A percentile compares a stretch with the other conserved stretches of the same genome.
These are phyloP conservation scores for Barnettozyma sp. DNA, from an alignment of 805 yeast species.

Conservation along the genomic window DNA sequence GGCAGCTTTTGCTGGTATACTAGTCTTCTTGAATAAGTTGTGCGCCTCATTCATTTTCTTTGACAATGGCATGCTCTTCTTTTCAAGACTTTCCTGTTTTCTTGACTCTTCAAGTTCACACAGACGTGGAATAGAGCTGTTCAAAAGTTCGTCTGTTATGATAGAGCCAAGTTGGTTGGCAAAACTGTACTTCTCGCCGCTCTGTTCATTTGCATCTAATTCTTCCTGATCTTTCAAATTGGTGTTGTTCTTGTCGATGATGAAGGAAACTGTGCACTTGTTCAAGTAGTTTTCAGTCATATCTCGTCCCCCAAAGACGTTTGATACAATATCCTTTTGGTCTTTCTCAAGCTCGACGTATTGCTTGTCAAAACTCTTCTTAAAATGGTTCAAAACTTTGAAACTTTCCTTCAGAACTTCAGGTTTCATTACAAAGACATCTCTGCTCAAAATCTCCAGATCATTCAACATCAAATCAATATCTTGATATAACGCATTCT, in stretches of 20 bases:
- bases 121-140: constrained; percentile 13
- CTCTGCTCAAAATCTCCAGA: constrained; percentile 20
- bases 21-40: constrained; percentile 6
- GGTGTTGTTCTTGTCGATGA: constrained; percentile 17
- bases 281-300: constrained; percentile 26
- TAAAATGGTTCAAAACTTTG: constrained; percentile 23
- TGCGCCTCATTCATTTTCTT: constrained; percentile 1
- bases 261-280: constrained; percentile 25
- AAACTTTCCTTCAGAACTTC: constrained; percentile 25
- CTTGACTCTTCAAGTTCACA: constrained; percentile 9
- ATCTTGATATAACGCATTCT: constrained; percentile 20
- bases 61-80: not conserved
- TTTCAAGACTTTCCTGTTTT: constrained; percentile 9
- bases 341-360: constrained; percentile 23
- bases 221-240: constrained; percentile 4
- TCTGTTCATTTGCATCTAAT: constrained; percentile 2
- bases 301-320: constrained; percentile 27
- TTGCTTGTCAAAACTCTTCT: constrained; percentile 21
- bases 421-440: constrained; percentile 23
- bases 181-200: constrained; percentile 12
- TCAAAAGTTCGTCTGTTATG: constrained; percentile 14
- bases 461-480: constrained; percentile 24
- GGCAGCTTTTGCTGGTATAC: constrained; percentile 9
- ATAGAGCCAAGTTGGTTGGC: constrained; percentile 20
- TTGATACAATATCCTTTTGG: constrained; percentile 26